Conservation (phyloP, 495 filamentous ascomycete genomes). For the Sporormia fimetaria region DNA sequence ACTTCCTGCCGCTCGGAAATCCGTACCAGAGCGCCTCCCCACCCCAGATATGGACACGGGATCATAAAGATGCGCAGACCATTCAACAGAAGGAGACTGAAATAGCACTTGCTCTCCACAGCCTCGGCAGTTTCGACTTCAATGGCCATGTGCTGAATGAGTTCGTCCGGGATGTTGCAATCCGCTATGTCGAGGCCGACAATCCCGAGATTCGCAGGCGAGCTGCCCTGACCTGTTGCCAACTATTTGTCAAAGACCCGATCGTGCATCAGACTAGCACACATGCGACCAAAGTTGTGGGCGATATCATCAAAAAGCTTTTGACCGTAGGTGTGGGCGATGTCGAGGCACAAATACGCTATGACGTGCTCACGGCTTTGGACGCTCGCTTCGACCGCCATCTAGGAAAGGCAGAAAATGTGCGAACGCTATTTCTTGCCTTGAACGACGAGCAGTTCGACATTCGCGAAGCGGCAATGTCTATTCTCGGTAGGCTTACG, state of each 20-base stretch:
- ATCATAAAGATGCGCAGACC: slow-evolving; percentile 63
- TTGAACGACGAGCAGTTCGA: slow-evolving; percentile 91
- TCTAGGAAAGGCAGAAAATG: slow-evolving; percentile 88
- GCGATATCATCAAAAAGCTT: slow-evolving; percentile 92
- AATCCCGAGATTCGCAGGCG: slow-evolving; percentile 89
- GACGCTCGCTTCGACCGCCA: slow-evolving; percentile 92
- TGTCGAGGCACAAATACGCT: slow-evolving; percentile 74
- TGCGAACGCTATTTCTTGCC: slow-evolving; percentile 85
- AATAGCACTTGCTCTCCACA: slow-evolving; percentile 82
- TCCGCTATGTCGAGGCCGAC: slow-evolving; percentile 93
- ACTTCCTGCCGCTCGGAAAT: slow-evolving; percentile 83
- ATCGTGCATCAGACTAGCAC: slow-evolving; percentile 96
- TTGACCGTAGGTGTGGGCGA: slow-evolving; percentile 91
- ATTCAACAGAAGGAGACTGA: slow-evolving; percentile 72
- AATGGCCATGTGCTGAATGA: slow-evolving; percentile 89
- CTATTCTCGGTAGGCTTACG: slow-evolving; percentile 89
- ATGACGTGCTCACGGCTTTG: slow-evolving; percentile 74
- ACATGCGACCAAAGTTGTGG: slow-evolving; percentile 91
- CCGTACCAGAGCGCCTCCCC: slow-evolving; percentile 54
- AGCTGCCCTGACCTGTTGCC: slow-evolving; percentile 91
- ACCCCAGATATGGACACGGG: slow-evolving; percentile 65
- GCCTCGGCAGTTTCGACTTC: slow-evolving; percentile 94
- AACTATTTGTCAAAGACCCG: slow-evolving; percentile 89
- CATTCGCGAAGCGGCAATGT: slow-evolving; percentile 86
- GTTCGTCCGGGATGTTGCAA: slow-evolving; percentile 95